Percentiles rank a stretch among this genome's conserved stretches.
These are phyloP conservation scores for Lignosus rhinocerotis DNA, from an alignment of 1,284 basidiomycete species.

Conservation along the genomic window DNA sequence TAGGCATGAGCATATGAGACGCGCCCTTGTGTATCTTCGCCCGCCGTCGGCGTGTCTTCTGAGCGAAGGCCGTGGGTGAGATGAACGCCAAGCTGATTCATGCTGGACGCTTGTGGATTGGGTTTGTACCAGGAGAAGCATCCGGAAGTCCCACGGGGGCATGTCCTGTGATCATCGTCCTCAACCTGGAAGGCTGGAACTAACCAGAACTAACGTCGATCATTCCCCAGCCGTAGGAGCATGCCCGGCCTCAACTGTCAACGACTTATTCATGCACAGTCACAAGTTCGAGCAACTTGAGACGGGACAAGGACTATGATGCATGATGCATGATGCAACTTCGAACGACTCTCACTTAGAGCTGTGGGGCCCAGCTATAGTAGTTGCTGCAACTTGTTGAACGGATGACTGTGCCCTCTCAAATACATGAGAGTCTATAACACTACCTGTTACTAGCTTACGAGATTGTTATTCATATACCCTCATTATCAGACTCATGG, in stretches of 20 bases:
- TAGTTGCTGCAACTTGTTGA: too few species aligned
- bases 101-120: slow-evolving; percentile 3
- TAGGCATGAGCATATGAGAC: background rate
- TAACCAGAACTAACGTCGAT: slow-evolving; percentile 7
- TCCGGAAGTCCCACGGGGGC: slow-evolving; percentile 16
- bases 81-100: slow-evolving; percentile 16
- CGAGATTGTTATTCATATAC: too few species aligned
- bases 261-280: too few species aligned
- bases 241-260: background rate
- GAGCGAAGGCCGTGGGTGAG: slow-evolving; percentile 12
- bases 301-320: too few species aligned
- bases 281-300: too few species aligned
- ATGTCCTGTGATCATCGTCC: slow-evolving; percentile 16
- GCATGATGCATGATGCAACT: too few species aligned
- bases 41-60: slow-evolving; percentile 19
- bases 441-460: too few species aligned
- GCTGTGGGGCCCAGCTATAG: too few species aligned
- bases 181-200: slow-evolving; percentile 2
- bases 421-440: too few species aligned
- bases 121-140: slow-evolving; percentile 12
- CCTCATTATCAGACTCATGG: too few species aligned
- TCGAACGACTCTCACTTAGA: too few species aligned
- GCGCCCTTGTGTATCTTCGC: slow-evolving; percentile 12
- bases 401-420: too few species aligned
- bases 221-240: slow-evolving; percentile 2